Conservation (phyloP, 345 rosid species). For the Populus nigra region DNA sequence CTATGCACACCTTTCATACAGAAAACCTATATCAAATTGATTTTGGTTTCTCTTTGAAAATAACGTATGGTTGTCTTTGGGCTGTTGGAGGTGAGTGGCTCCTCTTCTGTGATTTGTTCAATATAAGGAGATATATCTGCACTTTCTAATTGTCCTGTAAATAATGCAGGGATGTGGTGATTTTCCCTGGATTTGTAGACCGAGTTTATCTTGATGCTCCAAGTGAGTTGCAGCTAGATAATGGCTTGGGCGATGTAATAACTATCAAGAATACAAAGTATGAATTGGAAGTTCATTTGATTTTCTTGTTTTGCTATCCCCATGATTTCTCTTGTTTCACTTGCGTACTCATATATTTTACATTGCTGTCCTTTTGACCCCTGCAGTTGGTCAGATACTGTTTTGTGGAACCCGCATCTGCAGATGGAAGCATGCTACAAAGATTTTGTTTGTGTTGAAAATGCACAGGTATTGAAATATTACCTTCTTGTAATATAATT, state of each 20-base stretch:
- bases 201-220: conserved; percentile 78
- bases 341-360: conserved; percentile 9
- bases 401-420: conserved; percentile 84
- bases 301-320: conserved; percentile 5
- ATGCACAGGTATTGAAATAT: conserved; percentile 66
- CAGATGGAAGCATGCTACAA: conserved; percentile 95
- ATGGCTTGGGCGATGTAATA: conserved; percentile 79
- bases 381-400: conserved; percentile 90
- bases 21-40: not conserved
- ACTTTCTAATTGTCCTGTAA: conserved; percentile 26
- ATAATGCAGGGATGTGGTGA: conserved; percentile 65
- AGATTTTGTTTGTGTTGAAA: conserved; percentile 88
- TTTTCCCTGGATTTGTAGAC: conserved; percentile 88
- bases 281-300: conserved; percentile 14
- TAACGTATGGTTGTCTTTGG: no score
- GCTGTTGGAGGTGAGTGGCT: no score
- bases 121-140: not conserved
- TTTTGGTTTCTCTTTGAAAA: not conserved
- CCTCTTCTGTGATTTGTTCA: no score
- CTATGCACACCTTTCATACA: not conserved
- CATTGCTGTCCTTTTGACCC: conserved; percentile 2
- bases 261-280: conserved; percentile 71
- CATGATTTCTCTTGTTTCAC: not conserved
- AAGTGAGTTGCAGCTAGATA: conserved; percentile 56
- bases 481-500: not conserved